Conservation (phyloP, 768 basidiomycete species). For the Mycena metata region DNA sequence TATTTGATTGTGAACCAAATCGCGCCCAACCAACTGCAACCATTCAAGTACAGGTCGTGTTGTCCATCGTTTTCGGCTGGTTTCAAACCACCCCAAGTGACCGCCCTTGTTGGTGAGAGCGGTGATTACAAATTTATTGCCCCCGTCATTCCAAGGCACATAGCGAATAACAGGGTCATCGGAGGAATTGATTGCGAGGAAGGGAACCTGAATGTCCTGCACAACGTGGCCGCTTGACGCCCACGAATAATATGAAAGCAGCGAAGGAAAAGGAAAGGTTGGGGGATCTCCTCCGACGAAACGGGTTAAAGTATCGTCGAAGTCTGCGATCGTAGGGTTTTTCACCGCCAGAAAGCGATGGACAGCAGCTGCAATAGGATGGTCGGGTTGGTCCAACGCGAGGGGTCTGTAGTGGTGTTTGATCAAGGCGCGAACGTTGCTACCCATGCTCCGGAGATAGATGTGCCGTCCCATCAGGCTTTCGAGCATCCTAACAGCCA, state of each 20-base stretch:
- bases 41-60: conserved; percentile 80
- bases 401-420: conserved; percentile 63
- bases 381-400: conserved; percentile 59
- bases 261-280: conserved; percentile 60
- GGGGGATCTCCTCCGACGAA: conserved; percentile 77
- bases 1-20: conserved; percentile 55
- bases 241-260: conserved; percentile 61
- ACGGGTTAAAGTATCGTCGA: conserved; percentile 74
- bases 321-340: conserved; percentile 66
- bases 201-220: conserved; percentile 73
- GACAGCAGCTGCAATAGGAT: conserved; percentile 63
- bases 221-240: conserved; percentile 73
- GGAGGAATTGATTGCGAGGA: conserved; percentile 79
- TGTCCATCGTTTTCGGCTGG: conserved; percentile 69
- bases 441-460: conserved; percentile 84
- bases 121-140: conserved; percentile 68
- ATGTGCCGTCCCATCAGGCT: conserved; percentile 65
- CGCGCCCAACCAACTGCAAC: conserved; percentile 69
- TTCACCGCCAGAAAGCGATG: conserved; percentile 60
- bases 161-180: conserved; percentile 83
- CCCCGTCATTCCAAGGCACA: conserved; percentile 67
- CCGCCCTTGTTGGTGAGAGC: conserved; percentile 75
- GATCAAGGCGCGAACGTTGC: conserved; percentile 74
- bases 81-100: conserved; percentile 88
- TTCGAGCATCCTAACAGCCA: conserved; percentile 61